Base-by-base conservation (phyloP, 352 stramenopile species). In the Pythium rhizo-oryzae region DNA sequence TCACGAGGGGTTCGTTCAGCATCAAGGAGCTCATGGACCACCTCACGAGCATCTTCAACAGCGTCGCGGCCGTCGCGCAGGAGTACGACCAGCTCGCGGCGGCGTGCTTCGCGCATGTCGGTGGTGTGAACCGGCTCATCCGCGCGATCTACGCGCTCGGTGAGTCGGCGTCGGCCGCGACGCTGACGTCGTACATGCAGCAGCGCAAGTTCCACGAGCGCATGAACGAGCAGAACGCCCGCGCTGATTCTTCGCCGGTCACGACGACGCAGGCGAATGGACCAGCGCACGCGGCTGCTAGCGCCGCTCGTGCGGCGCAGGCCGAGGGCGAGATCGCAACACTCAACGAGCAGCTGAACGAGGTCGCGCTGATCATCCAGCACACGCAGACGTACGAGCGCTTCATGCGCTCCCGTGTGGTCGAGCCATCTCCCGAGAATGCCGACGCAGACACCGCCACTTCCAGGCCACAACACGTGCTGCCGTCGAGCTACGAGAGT, bases 321-420 rank as follows among this genome's bases (percentile, higher is more conserved):
- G 52, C 69, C 8, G 86, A 93, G 25, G 80, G 91, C 43, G 81
- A 75, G 15, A 88, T 94, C 47, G 80, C 84, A 0, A 69, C 75
- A 18, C 78, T 93, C 68, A 93, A 95, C 65, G 85, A 93, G 51
- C 86, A 93, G 65, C 74, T 96, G 30, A 94, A 96, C 71, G 89
- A 96, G 71, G 81, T 96, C 57, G 89, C 85, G 21, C 61, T 96
- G 18, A 77, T 96, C 37, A 91, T 96, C 57, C 89, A 96, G 50
- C 87, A 96, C 69, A 95, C 89, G 18, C 89, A 96, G 75, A 96
- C 89, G 15, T 96, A 91, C 67, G 89, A 96, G 67, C 87, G 89
- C 11, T 96, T 95, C 66, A 93, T 96, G 79, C 84, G 85, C 15
- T 93, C 84, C 8, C 80, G 87, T 13, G 77, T 91, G 28, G 66